phyloP scores from a whole-genome alignment of 2,329 filamentous ascomycete genomes.

The Cercospora sp. region DNA sequence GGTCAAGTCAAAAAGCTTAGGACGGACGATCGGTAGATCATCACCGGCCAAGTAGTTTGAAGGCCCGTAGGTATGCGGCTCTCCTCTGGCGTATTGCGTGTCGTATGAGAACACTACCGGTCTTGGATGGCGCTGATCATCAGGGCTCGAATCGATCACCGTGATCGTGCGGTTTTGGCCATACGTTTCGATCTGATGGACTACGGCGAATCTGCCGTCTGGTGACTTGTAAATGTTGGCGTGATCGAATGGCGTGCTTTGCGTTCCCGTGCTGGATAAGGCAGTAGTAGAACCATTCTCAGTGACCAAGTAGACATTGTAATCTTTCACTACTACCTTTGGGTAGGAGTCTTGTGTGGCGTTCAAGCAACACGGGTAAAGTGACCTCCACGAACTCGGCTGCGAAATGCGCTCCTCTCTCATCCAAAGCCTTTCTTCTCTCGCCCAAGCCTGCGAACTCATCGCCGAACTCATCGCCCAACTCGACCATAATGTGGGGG shows the following conservation, averaged over 20 bases:
- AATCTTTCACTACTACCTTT: slow-evolving; percentile 9
- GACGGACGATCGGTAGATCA: background rate
- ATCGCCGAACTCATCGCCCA: background rate
- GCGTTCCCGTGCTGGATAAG: slow-evolving; percentile 7
- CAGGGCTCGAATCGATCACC: slow-evolving; percentile 12
- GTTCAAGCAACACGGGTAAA: background rate
- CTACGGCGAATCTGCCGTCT: slow-evolving; percentile 7
- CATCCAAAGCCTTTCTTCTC: background rate
- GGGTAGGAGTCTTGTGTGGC: background rate
- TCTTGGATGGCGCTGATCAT: slow-evolving; percentile 11
- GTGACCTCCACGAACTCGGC: background rate
- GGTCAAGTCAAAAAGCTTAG: slow-evolving; percentile 13
- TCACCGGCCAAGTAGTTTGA: slow-evolving; percentile 2
- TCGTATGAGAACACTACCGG: background rate
- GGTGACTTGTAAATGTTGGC: slow-evolving; percentile 6
- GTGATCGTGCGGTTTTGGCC: slow-evolving; percentile 8
- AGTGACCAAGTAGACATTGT: slow-evolving; percentile 12
- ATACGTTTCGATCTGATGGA: background rate
- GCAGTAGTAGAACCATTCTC: background rate
- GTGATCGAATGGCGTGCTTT: background rate
- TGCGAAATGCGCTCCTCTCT: background rate
- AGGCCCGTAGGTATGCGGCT: background rate
- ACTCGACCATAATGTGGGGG: background rate
- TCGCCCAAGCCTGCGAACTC: background rate
- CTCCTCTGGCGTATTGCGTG: background rate